phyloP scores from a whole-genome alignment of 2,329 filamentous ascomycete genomes.

The Ploettnerulaceae sp. region DNA sequence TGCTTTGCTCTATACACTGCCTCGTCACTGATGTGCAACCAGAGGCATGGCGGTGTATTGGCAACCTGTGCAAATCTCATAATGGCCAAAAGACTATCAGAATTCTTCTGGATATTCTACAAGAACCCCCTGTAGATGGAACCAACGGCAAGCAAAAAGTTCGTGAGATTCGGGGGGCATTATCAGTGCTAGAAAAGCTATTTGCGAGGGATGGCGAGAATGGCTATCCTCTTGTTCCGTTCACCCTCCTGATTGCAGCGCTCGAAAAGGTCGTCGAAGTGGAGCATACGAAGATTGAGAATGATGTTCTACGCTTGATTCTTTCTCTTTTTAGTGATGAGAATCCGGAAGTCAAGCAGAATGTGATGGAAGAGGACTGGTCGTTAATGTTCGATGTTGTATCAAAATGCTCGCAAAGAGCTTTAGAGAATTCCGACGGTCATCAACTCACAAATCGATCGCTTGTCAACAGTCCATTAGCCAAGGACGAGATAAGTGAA shows the following conservation, averaged over 20 bases:
- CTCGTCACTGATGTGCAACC: slow-evolving; percentile 57
- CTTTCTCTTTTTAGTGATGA: slow-evolving; percentile 52
- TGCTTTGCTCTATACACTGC: slow-evolving; percentile 68
- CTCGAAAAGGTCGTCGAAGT: slow-evolving; percentile 44
- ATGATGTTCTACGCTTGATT: slow-evolving; percentile 36
- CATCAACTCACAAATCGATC: slow-evolving; percentile 21
- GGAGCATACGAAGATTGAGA: slow-evolving; percentile 32
- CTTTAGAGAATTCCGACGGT: slow-evolving; percentile 30
- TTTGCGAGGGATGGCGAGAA: slow-evolving; percentile 55
- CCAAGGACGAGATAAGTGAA: slow-evolving; percentile 24
- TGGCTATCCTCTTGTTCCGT: slow-evolving; percentile 55
- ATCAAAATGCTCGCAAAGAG: slow-evolving; percentile 43
- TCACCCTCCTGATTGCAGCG: slow-evolving; percentile 54
- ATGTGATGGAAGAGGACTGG: slow-evolving; percentile 64
- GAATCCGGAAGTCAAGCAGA: slow-evolving; percentile 47
- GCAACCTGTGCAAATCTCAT: slow-evolving; percentile 68
- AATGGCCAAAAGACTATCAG: slow-evolving; percentile 65
- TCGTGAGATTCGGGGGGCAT: slow-evolving; percentile 56
- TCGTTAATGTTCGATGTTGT: slow-evolving; percentile 55
- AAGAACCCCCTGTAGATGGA: slow-evolving; percentile 43
- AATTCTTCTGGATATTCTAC: slow-evolving; percentile 58
- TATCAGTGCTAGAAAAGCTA: slow-evolving; percentile 59
- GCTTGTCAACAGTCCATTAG: slow-evolving; percentile 18
- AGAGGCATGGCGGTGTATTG: slow-evolving; percentile 64
- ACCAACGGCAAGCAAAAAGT: slow-evolving; percentile 46